Evolutionary conservation across 192 early-diverging fungal species (phyloP).

Genomic region (Coemansia sp.): DNA sequence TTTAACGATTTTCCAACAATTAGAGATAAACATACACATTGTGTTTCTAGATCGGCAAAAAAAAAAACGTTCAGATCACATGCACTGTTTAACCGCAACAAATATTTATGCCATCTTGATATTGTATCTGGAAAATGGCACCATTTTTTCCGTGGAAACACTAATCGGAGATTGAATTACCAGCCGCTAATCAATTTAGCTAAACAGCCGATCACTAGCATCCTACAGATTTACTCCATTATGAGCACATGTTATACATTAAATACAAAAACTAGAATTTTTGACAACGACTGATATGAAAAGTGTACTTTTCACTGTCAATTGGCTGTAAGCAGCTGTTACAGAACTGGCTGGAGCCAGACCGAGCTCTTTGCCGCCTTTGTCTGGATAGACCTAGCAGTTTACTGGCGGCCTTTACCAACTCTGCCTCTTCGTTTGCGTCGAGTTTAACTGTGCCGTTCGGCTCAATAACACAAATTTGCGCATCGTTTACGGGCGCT

Average conservation of each 20-base stretch:
- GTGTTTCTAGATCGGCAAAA: too few species aligned
- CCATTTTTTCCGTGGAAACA: too few species aligned
- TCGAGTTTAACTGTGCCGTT: background rate
- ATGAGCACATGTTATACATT: background rate
- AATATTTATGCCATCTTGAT: too few species aligned
- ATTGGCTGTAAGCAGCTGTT: background rate
- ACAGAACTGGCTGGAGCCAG: background rate
- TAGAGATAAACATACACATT: too few species aligned
- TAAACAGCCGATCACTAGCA: too few species aligned
- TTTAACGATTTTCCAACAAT: too few species aligned
- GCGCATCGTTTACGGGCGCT: background rate
- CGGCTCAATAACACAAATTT: background rate
- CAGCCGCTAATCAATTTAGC: too few species aligned
- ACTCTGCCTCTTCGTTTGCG: background rate
- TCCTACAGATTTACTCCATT: too few species aligned
- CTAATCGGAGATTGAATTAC: too few species aligned
- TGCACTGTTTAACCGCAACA: too few species aligned
- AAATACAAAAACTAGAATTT: background rate
- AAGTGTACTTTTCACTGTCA: background rate
- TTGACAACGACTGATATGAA: constrained; percentile 1
- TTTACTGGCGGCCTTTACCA: background rate
- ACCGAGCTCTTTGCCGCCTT: background rate
- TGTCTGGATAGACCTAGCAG: background rate
- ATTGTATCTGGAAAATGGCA: too few species aligned
- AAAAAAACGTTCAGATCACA: too few species aligned